Evolutionary conservation across 139 green algal species (phyloP).

Genomic region (Picochlorum costavermella): DNA sequence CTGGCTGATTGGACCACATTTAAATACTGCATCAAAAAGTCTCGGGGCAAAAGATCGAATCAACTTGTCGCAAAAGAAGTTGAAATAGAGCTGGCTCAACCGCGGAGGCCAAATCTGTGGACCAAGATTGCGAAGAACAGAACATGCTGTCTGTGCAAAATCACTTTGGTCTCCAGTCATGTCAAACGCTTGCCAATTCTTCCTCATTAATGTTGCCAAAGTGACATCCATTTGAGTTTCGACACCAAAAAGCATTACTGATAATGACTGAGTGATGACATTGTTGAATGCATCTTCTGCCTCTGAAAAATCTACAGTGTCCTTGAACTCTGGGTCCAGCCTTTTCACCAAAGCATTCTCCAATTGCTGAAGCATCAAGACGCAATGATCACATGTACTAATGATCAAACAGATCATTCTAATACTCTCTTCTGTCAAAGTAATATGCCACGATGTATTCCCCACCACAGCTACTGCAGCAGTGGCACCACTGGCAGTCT

Average conservation of each 20-base stretch:
- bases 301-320: conserved; percentile 60
- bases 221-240: conserved; percentile 78
- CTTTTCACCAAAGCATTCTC: conserved; percentile 44
- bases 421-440: conserved; percentile 32
- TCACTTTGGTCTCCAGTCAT: conserved; percentile 78
- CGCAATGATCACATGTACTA: conserved; percentile 89
- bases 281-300: conserved; percentile 73
- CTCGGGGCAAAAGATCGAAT: conserved; percentile 73
- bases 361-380: conserved; percentile 50
- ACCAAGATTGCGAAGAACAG: conserved; percentile 40
- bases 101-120: conserved; percentile 34
- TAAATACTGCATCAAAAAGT: conserved; percentile 59
- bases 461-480: conserved; percentile 18
- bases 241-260: conserved; percentile 74
- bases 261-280: conserved; percentile 64
- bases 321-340: conserved; percentile 39
- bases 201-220: conserved; percentile 44
- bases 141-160: conserved; percentile 56
- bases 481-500: conserved; percentile 45
- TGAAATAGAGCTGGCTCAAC: conserved; percentile 52
- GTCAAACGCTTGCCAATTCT: conserved; percentile 56
- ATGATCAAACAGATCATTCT: conserved; percentile 75
- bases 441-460: conserved; percentile 58
- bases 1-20: conserved; percentile 37
- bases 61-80: conserved; percentile 94